Conservation (phyloP, 1,284 basidiomycete species). For the Ustilago esculenta region DNA sequence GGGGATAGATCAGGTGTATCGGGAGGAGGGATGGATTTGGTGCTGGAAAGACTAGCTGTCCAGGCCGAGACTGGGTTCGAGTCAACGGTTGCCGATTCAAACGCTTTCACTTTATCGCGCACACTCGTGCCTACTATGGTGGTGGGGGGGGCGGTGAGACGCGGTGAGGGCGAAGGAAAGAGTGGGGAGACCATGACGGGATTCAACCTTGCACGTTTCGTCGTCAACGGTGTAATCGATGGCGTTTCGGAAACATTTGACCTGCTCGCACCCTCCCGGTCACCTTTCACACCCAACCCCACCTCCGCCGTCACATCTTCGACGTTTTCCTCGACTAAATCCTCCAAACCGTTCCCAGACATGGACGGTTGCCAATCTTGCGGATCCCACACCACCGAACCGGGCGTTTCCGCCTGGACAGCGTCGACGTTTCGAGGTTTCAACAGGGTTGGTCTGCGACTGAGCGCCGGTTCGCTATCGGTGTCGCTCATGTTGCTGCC, state of each 20-base stretch:
- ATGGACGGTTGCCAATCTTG: constrained; percentile 4
- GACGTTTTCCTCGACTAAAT: constrained; percentile 10
- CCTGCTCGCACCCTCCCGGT: no score
- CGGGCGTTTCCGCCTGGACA: constrained; percentile 38
- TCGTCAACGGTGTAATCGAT: constrained; percentile 55
- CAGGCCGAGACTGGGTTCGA: constrained; percentile 2
- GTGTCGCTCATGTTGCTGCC: constrained; percentile 34
- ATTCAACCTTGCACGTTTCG: constrained; percentile 55
- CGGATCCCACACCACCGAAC: constrained; percentile 38
- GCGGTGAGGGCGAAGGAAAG: constrained; percentile 27
- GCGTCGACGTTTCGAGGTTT: constrained; percentile 27
- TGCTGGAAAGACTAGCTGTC: constrained; percentile 28
- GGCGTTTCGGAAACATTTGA: constrained; percentile 49
- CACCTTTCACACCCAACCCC: no score
- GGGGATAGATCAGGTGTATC: no score
- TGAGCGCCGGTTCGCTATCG: constrained; percentile 26
- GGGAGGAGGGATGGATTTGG: no score
- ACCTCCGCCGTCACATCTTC: no score
- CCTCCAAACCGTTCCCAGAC: constrained; percentile 3
- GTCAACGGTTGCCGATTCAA: constrained; percentile 28
- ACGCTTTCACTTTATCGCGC: constrained; percentile 48
- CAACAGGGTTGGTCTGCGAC: constrained; percentile 32
- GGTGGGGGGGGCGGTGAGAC: not conserved
- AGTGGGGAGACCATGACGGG: constrained; percentile 49
- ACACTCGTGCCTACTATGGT: constrained; percentile 21